Percentiles rank a stretch among this genome's conserved stretches.
Evolutionary conservation across 176 grass and related monocot genomes (phyloP).

Genomic region (Oryza meridionalis): DNA sequence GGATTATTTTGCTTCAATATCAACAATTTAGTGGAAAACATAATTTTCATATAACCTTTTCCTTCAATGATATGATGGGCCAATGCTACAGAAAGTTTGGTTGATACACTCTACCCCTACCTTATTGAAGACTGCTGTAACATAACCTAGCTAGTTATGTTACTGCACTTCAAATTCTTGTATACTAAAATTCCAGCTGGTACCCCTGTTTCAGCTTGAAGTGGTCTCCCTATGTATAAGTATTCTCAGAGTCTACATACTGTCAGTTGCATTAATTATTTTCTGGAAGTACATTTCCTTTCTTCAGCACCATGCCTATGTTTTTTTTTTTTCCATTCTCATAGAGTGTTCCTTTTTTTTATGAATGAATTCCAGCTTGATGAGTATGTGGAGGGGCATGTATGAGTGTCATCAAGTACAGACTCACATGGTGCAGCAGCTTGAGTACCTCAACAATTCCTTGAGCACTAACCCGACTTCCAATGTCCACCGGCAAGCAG

Average conservation of each 20-base stretch:
- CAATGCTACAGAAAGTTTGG: constrained; percentile 11
- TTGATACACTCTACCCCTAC: neutral
- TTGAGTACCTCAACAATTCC: constrained; percentile 77
- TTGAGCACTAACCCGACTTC: constrained; percentile 71
- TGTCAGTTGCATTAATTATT: constrained; percentile 21
- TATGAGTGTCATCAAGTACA: constrained; percentile 98
- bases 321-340: constrained; percentile 29
- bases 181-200: neutral
- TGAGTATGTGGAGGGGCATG: constrained; percentile 99
- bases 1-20: neutral
- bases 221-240: neutral
- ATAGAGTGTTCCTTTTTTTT: constrained; percentile 30
- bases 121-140: neutral
- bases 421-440: constrained; percentile 97
- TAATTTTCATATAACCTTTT: neutral
- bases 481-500: constrained; percentile 74
- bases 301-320: constrained; percentile 1
- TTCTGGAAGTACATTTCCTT: constrained; percentile 4
- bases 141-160: neutral
- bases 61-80: neutral
- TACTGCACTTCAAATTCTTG: neutral
- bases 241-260: neutral
- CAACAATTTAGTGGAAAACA: neutral
- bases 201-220: neutral
- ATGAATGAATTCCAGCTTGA: constrained; percentile 68